Base-by-base conservation (phyloP, 345 rosid genomes). In the Orychophragmus violaceus region DNA sequence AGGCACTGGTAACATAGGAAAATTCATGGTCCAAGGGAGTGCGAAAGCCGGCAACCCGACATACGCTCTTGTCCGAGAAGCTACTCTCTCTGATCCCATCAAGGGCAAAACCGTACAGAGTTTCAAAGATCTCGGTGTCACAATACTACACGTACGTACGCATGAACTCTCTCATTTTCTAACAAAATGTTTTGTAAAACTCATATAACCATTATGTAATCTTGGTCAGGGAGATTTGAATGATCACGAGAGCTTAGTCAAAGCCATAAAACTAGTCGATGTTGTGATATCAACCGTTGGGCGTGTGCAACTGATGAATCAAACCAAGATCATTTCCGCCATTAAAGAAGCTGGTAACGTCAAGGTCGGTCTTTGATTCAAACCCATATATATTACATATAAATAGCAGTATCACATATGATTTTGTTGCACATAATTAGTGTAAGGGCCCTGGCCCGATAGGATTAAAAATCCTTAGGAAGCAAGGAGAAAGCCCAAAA, bases 1-100 rank as follows among this genome's bases (percentile, higher is more conserved):
- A 59, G 93, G 89, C 0, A 90, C 90, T 5, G 93, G 95, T 6
- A 74, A 83, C 80, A 76, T 86, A 51, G 93, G 97, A 25, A 88
- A 85, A 42, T 80, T 83, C 78, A 72, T 88, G 0, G 79, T 85
- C 2, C 85, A 83, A 76, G 96, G 83, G 6, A 82, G 85, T 64
- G 83, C 61, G 0, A 85, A 72, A 62, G 77, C 83, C 3, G 83
- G 88, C 4, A 82, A 88, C 62, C 82, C 83, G 5, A 85, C 91
- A 9, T 85, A 84, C 11, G 86, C 78, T 19, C 60, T 91, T 25
- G 85, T 88, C 3, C 74, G 96, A 39, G 82, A 87, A 67, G 62
- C 66, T 29, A 62, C 87, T 0, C 55, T 75, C 21, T 72, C 94
- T 4, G 85, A 87, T 51, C 80, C 87, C 9, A 77, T 70, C n/a